Conservation (phyloP, 805 yeast genomes). For the Blastobotrys chiropterorum region DNA sequence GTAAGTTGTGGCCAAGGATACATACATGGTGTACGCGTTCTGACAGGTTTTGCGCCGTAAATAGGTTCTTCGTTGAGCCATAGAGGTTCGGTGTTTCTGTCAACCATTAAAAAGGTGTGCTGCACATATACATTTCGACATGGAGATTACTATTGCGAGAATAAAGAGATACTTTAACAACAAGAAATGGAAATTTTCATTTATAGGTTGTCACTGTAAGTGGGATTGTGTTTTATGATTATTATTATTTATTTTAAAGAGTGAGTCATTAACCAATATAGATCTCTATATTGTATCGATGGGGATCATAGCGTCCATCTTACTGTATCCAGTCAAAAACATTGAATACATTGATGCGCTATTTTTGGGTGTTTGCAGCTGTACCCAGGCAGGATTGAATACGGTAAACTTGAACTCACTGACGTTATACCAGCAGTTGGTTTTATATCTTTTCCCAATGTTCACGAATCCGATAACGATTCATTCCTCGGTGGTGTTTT, state of each 20-base stretch:
- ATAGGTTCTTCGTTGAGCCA: neutral
- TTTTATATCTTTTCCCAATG: slow-evolving; percentile 54
- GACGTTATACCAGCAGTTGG: slow-evolving; percentile 72
- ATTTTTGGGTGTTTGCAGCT: slow-evolving; percentile 67
- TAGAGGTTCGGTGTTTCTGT: neutral
- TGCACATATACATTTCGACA: neutral
- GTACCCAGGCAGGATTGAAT: slow-evolving; percentile 90
- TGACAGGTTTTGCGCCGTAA: neutral
- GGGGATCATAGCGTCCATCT: slow-evolving; percentile 61
- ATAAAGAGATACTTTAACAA: neutral
- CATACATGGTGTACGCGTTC: neutral
- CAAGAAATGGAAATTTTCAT: slow-evolving; percentile 7
- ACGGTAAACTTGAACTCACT: slow-evolving; percentile 64
- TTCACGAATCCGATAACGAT: slow-evolving; percentile 84
- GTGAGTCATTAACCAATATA: neutral
- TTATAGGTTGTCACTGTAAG: slow-evolving; percentile 17
- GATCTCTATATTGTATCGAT: slow-evolving; percentile 56
- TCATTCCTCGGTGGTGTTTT: slow-evolving; percentile 68
- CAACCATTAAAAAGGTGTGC: neutral
- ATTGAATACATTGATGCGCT: slow-evolving; percentile 68
- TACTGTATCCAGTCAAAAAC: slow-evolving; percentile 70
- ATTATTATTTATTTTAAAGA: neutral
- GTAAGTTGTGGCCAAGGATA: neutral
- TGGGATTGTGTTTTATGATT: neutral
- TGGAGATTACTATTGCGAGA: neutral